Evolutionary conservation across 495 filamentous ascomycete species (phyloP).

Genomic region (Aspergillus carlsbadensis): DNA sequence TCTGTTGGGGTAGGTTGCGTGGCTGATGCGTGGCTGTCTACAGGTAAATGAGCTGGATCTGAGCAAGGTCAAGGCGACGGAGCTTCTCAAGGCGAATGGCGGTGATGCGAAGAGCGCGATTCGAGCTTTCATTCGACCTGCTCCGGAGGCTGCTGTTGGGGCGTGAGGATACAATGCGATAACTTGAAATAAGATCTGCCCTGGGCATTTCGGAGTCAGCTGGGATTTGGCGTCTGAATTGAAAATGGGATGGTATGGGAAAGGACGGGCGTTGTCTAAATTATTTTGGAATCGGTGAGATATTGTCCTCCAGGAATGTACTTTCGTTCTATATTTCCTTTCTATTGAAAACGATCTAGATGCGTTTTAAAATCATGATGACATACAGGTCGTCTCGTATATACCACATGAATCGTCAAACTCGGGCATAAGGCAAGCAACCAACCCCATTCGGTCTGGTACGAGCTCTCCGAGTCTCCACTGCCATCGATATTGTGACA

Average conservation of each 20-base stretch:
- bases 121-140: conserved; percentile 56
- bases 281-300: too few relatives aligned
- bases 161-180: conserved; percentile 13
- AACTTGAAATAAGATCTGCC: not conserved
- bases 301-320: too few relatives aligned
- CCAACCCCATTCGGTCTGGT: too few relatives aligned
- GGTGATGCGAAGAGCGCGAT: conserved; percentile 74
- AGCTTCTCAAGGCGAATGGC: conserved; percentile 75
- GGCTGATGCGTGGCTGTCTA: conserved; percentile 2
- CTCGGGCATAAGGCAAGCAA: not conserved
- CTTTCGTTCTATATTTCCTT: too few relatives aligned
- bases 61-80: conserved; percentile 76
- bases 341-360: not conserved
- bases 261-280: not conserved
- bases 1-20: not conserved
- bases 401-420: not conserved
- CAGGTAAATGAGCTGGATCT: conserved; percentile 80
- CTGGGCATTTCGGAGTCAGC: not conserved
- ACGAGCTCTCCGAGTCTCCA: too few relatives aligned
- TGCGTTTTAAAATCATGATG: not conserved
- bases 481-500: too few relatives aligned
- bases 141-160: conserved; percentile 33
- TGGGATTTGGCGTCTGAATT: not conserved
- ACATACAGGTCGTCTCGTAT: not conserved
- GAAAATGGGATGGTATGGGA: not conserved